Evolutionary conservation across 805 yeast genomes (phyloP).

Genomic region (Wickerhamiella domercqiae): DNA sequence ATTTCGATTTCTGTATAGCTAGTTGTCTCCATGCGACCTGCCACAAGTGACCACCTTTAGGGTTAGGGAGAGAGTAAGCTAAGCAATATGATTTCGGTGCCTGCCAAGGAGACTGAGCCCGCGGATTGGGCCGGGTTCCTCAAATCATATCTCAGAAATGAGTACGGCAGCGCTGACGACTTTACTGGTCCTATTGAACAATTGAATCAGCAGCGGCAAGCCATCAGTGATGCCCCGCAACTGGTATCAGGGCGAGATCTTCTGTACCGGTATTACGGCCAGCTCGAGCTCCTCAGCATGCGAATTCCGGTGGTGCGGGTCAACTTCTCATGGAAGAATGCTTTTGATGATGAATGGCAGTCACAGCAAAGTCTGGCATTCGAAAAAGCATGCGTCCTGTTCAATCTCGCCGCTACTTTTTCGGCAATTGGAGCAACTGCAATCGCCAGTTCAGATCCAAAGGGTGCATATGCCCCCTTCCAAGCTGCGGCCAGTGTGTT

Average conservation of each 20-base stretch:
- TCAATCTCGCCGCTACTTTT: constrained; percentile 56
- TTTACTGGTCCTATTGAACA: constrained; percentile 39
- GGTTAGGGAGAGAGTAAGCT: too few relatives aligned
- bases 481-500: constrained; percentile 71
- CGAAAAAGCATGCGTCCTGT: constrained; percentile 75
- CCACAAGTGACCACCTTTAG: too few relatives aligned
- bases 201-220: constrained; percentile 46
- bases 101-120: constrained; percentile 34
- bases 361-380: constrained; percentile 73
- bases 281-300: constrained; percentile 62
- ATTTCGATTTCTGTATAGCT: too few relatives aligned
- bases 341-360: constrained; percentile 30
- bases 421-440: constrained; percentile 30
- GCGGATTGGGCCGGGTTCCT: constrained; percentile 55
- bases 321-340: constrained; percentile 66
- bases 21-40: too few relatives aligned
- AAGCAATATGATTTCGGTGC: constrained; percentile 21
- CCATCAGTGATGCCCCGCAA: constrained; percentile 35
- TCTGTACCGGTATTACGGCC: constrained; percentile 60
- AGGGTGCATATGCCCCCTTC: constrained; percentile 42
- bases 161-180: constrained; percentile 48
- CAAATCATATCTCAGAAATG: constrained; percentile 37
- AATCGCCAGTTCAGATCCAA: constrained; percentile 29
- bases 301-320: constrained; percentile 55
- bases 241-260: constrained; percentile 34